phyloP scores from a whole-genome alignment of 2,329 filamentous ascomycete species.

The Colletotrichum lupini region DNA sequence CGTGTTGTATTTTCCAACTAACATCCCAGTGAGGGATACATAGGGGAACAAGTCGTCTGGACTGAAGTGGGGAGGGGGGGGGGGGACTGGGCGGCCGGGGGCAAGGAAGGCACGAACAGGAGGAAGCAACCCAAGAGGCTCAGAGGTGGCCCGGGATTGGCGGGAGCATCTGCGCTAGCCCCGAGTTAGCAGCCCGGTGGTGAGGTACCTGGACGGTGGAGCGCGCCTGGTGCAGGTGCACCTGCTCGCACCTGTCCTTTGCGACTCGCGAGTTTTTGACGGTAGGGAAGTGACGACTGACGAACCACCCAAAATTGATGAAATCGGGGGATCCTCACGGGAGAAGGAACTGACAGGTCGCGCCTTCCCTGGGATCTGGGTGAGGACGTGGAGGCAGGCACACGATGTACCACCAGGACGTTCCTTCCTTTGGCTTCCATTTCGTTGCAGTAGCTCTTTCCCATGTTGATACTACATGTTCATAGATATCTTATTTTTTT shows the following conservation, averaged over 20 bases:
- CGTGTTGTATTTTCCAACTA: no score
- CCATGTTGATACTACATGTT: no score
- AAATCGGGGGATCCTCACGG: background rate
- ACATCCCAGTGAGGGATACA: background rate
- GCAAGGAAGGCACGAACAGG: constrained; percentile 20
- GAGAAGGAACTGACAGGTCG: background rate
- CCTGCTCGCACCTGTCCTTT: background rate
- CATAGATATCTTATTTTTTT: no score
- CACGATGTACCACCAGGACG: background rate
- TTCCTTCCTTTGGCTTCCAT: background rate
- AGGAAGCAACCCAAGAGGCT: constrained; percentile 33
- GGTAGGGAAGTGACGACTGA: background rate
- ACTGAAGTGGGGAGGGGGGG: constrained; percentile 8
- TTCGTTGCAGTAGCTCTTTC: background rate
- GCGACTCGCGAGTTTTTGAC: background rate
- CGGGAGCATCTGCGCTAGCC: constrained; percentile 25
- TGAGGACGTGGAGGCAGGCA: background rate
- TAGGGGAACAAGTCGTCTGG: constrained; percentile 2
- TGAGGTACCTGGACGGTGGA: constrained; percentile 5
- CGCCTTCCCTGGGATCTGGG: background rate
- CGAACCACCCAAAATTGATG: background rate
- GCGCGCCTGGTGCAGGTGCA: background rate
- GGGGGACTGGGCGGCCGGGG: constrained; percentile 14
- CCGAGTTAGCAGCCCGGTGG: constrained; percentile 16
- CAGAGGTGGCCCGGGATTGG: constrained; percentile 35